Percentiles rank a stretch among this genome's conserved stretches.
phyloP scores from a whole-genome alignment of 805 yeast species.

The Candida ponderosae region DNA sequence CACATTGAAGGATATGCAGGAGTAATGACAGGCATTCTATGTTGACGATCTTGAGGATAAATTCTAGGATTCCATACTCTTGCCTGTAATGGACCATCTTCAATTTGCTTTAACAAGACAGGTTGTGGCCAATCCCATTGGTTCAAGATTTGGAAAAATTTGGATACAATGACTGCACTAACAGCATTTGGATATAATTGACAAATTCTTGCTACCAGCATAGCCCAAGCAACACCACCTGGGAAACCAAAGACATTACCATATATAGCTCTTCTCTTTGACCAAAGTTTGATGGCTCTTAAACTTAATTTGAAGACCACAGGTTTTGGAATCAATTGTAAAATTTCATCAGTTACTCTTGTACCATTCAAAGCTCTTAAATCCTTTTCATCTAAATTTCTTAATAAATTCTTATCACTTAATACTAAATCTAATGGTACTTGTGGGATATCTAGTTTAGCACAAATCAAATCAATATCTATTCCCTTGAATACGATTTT shows the following conservation, averaged over 20 bases:
- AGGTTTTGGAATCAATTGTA: slow-evolving; percentile 85
- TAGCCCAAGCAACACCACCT: slow-evolving; percentile 99
- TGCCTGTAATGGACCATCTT: slow-evolving; percentile 95
- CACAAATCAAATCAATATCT: slow-evolving; percentile 88
- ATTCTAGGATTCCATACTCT: slow-evolving; percentile 94
- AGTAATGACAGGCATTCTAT: slow-evolving; percentile 95
- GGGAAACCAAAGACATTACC: slow-evolving; percentile 96
- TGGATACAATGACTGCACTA: slow-evolving; percentile 82
- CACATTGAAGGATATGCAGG: slow-evolving; percentile 99
- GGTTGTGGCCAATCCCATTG: slow-evolving; percentile 99
- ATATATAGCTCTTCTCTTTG: slow-evolving; percentile 88
- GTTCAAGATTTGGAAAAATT: slow-evolving; percentile 77
- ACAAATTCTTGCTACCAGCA: slow-evolving; percentile 96
- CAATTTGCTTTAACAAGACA: slow-evolving; percentile 83
- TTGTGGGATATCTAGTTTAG: slow-evolving; percentile 74
- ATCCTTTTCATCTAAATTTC: slow-evolving; percentile 88
- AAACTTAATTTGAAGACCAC: slow-evolving; percentile 88
- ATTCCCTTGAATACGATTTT: slow-evolving; percentile 84
- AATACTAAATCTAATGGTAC: slow-evolving; percentile 70
- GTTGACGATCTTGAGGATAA: slow-evolving; percentile 83
- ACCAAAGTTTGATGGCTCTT: slow-evolving; percentile 94
- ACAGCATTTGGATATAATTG: slow-evolving; percentile 96
- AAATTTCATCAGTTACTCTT: slow-evolving; percentile 91
- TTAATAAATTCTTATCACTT: slow-evolving; percentile 75
- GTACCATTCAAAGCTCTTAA: slow-evolving; percentile 90